phyloP scores from a whole-genome alignment of 1,284 basidiomycete species.

The Xanthoconium separans region DNA sequence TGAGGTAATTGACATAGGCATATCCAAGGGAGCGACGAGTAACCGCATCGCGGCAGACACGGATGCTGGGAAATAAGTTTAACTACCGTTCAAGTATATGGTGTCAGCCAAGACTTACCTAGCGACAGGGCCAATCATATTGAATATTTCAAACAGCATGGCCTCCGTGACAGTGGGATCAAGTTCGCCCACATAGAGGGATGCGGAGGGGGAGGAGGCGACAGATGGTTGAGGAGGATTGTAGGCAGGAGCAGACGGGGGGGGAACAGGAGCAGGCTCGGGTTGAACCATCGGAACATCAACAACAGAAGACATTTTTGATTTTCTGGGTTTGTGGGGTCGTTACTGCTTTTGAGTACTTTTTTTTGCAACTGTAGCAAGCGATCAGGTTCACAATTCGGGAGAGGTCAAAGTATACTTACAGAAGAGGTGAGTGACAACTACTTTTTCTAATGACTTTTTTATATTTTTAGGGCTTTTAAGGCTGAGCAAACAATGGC shows the following conservation, averaged over 20 bases:
- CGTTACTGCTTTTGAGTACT: constrained; percentile 84
- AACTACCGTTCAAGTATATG: not conserved
- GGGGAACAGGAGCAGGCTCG: constrained; percentile 41
- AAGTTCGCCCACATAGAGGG: constrained; percentile 98
- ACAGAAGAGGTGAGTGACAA: constrained; percentile 74
- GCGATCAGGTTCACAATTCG: constrained; percentile 18
- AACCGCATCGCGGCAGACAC: constrained; percentile 99
- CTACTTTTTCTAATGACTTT: constrained; percentile 61
- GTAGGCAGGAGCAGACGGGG: constrained; percentile 48
- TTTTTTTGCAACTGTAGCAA: constrained; percentile 57
- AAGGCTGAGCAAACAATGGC: constrained; percentile 35
- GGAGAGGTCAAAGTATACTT: constrained; percentile 29
- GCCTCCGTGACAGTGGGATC: constrained; percentile 98
- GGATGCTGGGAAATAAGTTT: constrained; percentile 65
- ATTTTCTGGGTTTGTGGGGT: constrained; percentile 55
- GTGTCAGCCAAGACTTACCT: constrained; percentile 52
- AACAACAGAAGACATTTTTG: constrained; percentile 59
- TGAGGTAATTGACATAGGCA: constrained; percentile 99
- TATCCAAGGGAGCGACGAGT: constrained; percentile 99
- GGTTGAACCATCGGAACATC: constrained; percentile 41
- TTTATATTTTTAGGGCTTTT: constrained; percentile 45
- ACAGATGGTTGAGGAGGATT: constrained; percentile 54
- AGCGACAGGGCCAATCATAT: constrained; percentile 99
- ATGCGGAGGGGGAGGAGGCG: constrained; percentile 78
- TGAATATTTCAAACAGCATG: constrained; percentile 99